These are phyloP conservation scores for Tuber umbilicatum DNA, from an alignment of 495 filamentous ascomycete species.

Conservation along the genomic window DNA sequence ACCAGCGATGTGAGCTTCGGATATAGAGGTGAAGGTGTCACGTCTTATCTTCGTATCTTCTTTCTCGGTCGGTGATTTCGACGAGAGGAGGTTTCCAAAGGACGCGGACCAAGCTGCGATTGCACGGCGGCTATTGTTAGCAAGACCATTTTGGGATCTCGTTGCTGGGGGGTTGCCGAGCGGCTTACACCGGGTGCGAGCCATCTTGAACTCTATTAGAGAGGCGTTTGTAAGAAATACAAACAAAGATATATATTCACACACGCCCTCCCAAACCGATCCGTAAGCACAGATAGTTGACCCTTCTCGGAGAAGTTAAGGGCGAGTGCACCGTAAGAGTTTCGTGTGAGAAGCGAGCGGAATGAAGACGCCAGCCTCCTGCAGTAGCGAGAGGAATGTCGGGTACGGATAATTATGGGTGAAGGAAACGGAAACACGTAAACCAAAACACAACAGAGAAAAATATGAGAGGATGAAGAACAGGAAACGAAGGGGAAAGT, in stretches of 20 bases:
- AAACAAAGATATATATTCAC: conserved; percentile 29
- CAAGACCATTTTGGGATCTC: conserved; percentile 24
- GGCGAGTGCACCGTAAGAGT: neutral
- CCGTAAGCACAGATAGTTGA: neutral
- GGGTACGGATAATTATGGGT: conserved; percentile 12
- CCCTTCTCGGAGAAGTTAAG: neutral
- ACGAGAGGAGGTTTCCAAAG: conserved; percentile 34
- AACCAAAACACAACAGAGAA: conserved; percentile 21
- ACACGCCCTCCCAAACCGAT: neutral
- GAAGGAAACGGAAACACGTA: conserved; percentile 16
- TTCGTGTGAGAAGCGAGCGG: neutral
- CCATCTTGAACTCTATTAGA: conserved; percentile 22
- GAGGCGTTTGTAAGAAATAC: conserved; percentile 4
- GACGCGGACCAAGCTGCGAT: conserved; percentile 38
- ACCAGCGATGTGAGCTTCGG: conserved; percentile 32
- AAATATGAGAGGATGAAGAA: conserved; percentile 19
- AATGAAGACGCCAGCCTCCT: neutral
- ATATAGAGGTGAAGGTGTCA: conserved; percentile 35
- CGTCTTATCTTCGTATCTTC: conserved; percentile 25
- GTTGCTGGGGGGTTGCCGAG: neutral
- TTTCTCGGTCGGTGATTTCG: conserved; percentile 34
- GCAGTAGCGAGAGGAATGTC: conserved; percentile 6
- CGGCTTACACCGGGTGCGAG: conserved; percentile 39
- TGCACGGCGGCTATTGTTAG: conserved; percentile 9
- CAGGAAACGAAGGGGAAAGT: conserved; percentile 5